Percentiles rank a stretch among this genome's conserved stretches.
Evolutionary conservation across 495 filamentous ascomycete genomes (phyloP).

Genomic region (Rusavskia elegans): DNA sequence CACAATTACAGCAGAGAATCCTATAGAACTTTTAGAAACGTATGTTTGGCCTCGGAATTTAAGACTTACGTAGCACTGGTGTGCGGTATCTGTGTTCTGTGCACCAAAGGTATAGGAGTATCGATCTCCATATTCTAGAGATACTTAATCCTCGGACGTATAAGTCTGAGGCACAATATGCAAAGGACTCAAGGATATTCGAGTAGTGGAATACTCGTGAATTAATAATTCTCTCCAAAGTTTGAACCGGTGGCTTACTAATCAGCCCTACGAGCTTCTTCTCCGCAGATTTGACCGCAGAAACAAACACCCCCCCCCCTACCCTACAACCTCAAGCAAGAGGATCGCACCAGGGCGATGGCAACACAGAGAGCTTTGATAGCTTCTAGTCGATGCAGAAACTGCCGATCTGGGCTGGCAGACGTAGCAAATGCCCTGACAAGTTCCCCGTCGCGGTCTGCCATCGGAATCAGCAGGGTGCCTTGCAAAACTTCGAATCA

Average conservation of each 20-base stretch:
- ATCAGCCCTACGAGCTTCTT: no score
- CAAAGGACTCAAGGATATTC: no score
- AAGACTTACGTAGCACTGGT: slow-evolving; percentile 42
- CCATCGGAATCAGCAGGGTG: neutral
- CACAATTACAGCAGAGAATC: slow-evolving; percentile 91
- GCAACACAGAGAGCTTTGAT: neutral
- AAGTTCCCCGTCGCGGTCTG: neutral
- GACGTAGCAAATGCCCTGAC: neutral
- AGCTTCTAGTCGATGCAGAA: neutral
- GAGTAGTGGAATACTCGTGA: no score
- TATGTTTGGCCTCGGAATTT: slow-evolving; percentile 7
- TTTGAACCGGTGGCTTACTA: no score
- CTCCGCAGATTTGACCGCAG: neutral
- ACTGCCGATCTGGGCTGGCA: neutral
- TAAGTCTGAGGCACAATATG: no score
- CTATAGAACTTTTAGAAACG: slow-evolving; percentile 24
- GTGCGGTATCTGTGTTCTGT: slow-evolving; percentile 26
- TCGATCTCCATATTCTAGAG: slow-evolving; percentile 46
- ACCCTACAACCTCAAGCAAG: no score
- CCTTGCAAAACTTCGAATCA: neutral
- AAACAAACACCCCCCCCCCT: neutral
- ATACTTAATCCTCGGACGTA: no score
- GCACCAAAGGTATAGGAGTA: slow-evolving; percentile 39
- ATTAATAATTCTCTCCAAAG: no score
- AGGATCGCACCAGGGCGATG: neutral